phyloP scores from a whole-genome alignment of 352 stramenopile genomes.

The Peronospora farinosa region DNA sequence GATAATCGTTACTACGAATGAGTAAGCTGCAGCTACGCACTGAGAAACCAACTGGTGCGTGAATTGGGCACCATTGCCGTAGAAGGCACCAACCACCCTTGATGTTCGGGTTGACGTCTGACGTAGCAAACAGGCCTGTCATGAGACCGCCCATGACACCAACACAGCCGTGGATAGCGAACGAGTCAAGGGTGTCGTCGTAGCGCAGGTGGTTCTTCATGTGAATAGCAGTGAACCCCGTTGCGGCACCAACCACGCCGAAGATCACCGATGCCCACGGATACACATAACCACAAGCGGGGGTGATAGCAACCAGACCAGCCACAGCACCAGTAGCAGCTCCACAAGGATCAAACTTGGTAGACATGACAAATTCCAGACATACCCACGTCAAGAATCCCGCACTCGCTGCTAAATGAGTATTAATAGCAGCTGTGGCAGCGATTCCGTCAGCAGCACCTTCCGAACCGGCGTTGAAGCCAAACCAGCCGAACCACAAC shows the following conservation, averaged over 20 bases:
- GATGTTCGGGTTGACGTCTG: slow-evolving; percentile 48
- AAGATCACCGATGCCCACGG: slow-evolving; percentile 68
- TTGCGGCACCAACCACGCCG: slow-evolving; percentile 47
- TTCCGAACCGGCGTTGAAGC: slow-evolving; percentile 71
- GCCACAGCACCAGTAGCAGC: slow-evolving; percentile 56
- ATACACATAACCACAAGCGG: slow-evolving; percentile 63
- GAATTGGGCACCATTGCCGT: slow-evolving; percentile 41
- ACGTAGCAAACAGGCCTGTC: slow-evolving; percentile 66
- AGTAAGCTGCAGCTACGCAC: slow-evolving; percentile 56
- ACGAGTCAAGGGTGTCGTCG: slow-evolving; percentile 76
- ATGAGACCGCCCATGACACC: slow-evolving; percentile 59
- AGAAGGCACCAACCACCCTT: slow-evolving; percentile 45
- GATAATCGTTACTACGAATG: slow-evolving; percentile 54
- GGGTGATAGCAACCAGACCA: slow-evolving; percentile 62
- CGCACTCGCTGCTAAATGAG: slow-evolving; percentile 50
- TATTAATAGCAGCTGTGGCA: slow-evolving; percentile 66
- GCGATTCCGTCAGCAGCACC: slow-evolving; percentile 56
- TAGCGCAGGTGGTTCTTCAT: slow-evolving; percentile 66
- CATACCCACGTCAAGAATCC: slow-evolving; percentile 68
- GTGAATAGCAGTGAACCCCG: slow-evolving; percentile 44
- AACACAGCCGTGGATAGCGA: slow-evolving; percentile 63
- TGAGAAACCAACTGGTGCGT: slow-evolving; percentile 51
- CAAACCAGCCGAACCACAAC: slow-evolving; percentile 83
- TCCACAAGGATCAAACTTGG: slow-evolving; percentile 60
- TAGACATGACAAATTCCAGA: slow-evolving; percentile 43